Evolutionary conservation across 495 filamentous ascomycete genomes (phyloP).

Genomic region (Hyphodiscus hymeniophilus): DNA sequence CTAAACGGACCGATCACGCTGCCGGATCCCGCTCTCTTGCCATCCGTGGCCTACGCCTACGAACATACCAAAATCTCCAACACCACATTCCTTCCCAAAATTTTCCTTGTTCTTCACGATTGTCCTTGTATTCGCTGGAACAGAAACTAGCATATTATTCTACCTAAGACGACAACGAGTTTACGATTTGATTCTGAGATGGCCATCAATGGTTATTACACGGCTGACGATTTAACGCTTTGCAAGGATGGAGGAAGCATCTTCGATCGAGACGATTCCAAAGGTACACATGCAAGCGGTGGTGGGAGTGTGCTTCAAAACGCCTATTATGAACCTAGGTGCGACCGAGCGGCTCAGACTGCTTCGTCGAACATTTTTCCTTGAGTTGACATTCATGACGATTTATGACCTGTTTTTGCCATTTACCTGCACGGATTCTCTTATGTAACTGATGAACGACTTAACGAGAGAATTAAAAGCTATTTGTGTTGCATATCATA

Average conservation of each 20-base stretch:
- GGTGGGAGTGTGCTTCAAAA: conserved; percentile 6
- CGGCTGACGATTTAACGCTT: conserved; percentile 24
- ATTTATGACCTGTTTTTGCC: conserved; percentile 18
- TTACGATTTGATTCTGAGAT: conserved; percentile 22
- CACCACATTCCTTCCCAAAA: conserved; percentile 23
- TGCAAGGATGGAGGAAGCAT: conserved; percentile 16
- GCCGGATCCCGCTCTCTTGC: conserved; percentile 9
- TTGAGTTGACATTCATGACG: conserved; percentile 20
- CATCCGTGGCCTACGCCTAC: conserved; percentile 14
- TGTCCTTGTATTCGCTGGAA: conserved; percentile 22
- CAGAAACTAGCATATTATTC: conserved; percentile 18
- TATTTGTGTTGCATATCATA: conserved; percentile 16
- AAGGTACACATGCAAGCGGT: conserved; percentile 17
- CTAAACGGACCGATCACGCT: conserved; percentile 1
- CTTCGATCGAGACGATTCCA: conserved; percentile 14
- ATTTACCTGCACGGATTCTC: conserved; percentile 12
- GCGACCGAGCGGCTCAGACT: conserved; percentile 1
- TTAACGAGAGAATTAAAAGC: conserved; percentile 24
- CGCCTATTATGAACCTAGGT: conserved; percentile 22
- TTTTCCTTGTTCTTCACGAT: conserved; percentile 19
- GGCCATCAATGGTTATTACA: conserved; percentile 12
- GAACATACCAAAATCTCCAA: conserved; percentile 18
- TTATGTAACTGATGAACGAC: conserved; percentile 22
- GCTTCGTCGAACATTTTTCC: conserved; percentile 13
- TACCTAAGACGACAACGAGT: conserved; percentile 22